Evolutionary conservation across 352 stramenopile genomes (phyloP), one percentile per base, ranked within the genome.

Genomic region (Plasmopara viticola): DNA sequence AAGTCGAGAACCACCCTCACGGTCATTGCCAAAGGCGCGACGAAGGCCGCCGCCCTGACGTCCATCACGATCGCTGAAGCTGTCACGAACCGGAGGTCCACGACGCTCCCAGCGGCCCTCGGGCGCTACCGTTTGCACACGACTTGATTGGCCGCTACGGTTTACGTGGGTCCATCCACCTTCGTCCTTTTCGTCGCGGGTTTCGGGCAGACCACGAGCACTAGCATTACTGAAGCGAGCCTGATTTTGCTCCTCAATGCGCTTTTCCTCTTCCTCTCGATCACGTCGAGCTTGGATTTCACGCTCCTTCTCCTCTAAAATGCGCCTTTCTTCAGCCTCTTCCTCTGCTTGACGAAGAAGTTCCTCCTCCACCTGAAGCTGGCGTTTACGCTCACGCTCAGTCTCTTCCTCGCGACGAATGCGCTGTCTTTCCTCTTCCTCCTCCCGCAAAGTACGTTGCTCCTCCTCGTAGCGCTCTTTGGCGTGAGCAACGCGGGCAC

Each of bases 381-480:
- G 74, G 42, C 72, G 74, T 39, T 78, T 48, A 17, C 76, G 76
- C 48, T 84, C 75, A 30, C 56, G 60, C 53, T 84, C 71, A 9
- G 76, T 71, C 48, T 85, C 78, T 37, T 87, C 70, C 41, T 87
- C 74, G 31, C 74, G 75, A 18, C 46, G 63, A 17, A 70, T 40
- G 15, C 77, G 82, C 43, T 88, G 74, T 37, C 68, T 62, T 45
- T 93, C 83, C 33, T 88, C 78, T 50, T 86, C 60, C 20, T 75
- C 66, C 37, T 83, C 75, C 35, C 71, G 75, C 38, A 88, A 60
- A 35, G 58, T 53, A 29, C 60, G 68, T 60, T 94, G 68, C 57
- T 90, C 74, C 6, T 90, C 78, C 39, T 92, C 79, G 40, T 77
- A 86, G 42, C 76, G 76, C 43, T 76, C 61, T 51, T 82, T 83